Evolutionary conservation across 2,329 filamentous ascomycete species (phyloP).

Genomic region (Hymenoscyphus fructigenus): DNA sequence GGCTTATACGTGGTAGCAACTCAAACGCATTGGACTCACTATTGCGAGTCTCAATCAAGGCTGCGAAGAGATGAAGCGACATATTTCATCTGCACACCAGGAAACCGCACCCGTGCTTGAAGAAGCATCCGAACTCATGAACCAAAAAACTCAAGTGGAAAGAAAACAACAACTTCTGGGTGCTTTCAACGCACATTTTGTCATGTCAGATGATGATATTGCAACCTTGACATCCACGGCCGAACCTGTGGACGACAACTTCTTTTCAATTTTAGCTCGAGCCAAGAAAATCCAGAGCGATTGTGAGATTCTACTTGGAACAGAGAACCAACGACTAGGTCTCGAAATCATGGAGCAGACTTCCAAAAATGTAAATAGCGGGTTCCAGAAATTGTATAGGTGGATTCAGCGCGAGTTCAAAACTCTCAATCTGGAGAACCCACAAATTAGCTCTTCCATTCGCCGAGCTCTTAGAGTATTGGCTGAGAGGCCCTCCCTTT

Average conservation of each 20-base stretch:
- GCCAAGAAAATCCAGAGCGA: constrained; percentile 87
- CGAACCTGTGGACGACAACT: constrained; percentile 80
- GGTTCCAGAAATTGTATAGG: constrained; percentile 92
- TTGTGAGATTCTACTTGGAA: constrained; percentile 83
- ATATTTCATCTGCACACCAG: constrained; percentile 71
- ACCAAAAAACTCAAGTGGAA: constrained; percentile 71
- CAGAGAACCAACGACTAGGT: constrained; percentile 84
- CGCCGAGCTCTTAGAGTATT: constrained; percentile 81
- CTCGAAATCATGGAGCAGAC: constrained; percentile 90
- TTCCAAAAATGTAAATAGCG: constrained; percentile 80
- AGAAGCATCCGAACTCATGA: constrained; percentile 73
- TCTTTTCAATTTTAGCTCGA: constrained; percentile 74
- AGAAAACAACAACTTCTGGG: constrained; percentile 75
- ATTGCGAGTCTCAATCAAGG: constrained; percentile 76
- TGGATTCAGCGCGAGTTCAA: constrained; percentile 96
- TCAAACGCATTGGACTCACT: constrained; percentile 77
- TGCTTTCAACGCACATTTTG: constrained; percentile 79
- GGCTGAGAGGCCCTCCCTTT: constrained; percentile 83
- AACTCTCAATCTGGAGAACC: constrained; percentile 87
- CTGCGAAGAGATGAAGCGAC: constrained; percentile 76
- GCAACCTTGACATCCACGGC: constrained; percentile 72
- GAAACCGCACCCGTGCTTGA: constrained; percentile 73
- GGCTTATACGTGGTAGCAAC: constrained; percentile 60
- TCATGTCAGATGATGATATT: constrained; percentile 78
- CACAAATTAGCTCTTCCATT: constrained; percentile 84